Base-by-base conservation (phyloP, 225 moss, liverwort and hornwort genomes). In the Rhytidiadelphus loreus region DNA sequence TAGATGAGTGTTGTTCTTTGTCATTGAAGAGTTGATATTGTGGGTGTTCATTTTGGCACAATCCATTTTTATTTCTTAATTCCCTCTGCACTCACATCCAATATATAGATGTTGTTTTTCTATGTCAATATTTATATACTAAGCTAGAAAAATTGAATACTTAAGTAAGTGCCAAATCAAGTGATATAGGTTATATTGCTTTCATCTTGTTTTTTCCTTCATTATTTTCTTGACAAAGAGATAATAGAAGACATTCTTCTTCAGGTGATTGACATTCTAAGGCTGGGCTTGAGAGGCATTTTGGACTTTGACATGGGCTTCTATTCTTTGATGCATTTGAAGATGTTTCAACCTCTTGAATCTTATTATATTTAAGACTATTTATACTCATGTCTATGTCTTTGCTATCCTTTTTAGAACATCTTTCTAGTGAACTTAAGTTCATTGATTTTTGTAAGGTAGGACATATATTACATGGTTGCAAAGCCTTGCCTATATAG, bases 221-320 rank as follows among this genome's bases (percentile, higher is more conserved):
- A 4, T 71, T 4, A 12, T 32, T 78, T 46, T 72, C 14, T 86
- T 91, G 2, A 63, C 3, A 62, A 13, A 2, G 33, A 70, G 8
- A 19, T 77, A 77, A 15, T 68, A 12, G 11, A 29, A 37, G 5
- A 68, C 53, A 75, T 20, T 85, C 6, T 43, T 85, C 10, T 33
- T 82, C 11, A 53, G 3, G 2, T 50, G 0, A 37, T 68, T 60
- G 46, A 56, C n/a, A 77, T 39, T 72, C 16, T 48, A 56, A 15
- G 0, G 8, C 52, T 6, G 2, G 4, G 4, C 26, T 57, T 17
- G 4, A 7, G 4, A n/a, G 0, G 5, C 61, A 81, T 60, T 82
- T 10, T 15, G 7, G 16, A 33, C 39, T 84, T 78, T 16, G 50
- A 18, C 14, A 59, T 7, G 3, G 13, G 18, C 13, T 58, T 48